phyloP scores from a whole-genome alignment of 805 yeast genomes.

The Metschnikowia amazonensis region DNA sequence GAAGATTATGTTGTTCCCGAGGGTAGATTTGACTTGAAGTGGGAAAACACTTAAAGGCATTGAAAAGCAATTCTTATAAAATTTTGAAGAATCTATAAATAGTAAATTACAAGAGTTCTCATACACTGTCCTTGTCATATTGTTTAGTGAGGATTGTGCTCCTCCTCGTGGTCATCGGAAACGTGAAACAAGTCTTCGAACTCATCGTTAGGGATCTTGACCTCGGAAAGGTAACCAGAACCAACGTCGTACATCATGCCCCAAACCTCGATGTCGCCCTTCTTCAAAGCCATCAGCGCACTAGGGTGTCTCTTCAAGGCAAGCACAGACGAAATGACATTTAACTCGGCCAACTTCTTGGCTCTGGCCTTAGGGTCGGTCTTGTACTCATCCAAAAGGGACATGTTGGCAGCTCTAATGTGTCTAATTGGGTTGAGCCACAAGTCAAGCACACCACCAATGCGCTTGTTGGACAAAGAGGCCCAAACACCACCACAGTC shows the following conservation, averaged over 20 bases:
- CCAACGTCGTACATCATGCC: slow-evolving; percentile 22
- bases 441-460: slow-evolving; percentile 22
- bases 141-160: slow-evolving; percentile 21
- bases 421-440: slow-evolving; percentile 22
- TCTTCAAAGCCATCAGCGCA: slow-evolving; percentile 19
- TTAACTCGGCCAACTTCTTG: slow-evolving; percentile 21
- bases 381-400: slow-evolving; percentile 16
- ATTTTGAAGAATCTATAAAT: not conserved
- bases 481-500: slow-evolving; percentile 24
- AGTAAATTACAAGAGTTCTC: not conserved
- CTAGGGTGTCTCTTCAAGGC: slow-evolving; percentile 22
- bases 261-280: slow-evolving; percentile 22
- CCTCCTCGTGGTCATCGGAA: slow-evolving; percentile 28
- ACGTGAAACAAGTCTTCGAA: slow-evolving; percentile 41
- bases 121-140: not conserved
- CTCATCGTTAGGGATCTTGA: slow-evolving; percentile 36
- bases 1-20: slow-evolving; percentile 62
- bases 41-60: slow-evolving; percentile 41
- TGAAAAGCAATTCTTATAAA: not conserved
- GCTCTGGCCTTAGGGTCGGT: slow-evolving; percentile 18
- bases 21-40: slow-evolving; percentile 68
- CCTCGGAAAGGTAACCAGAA: slow-evolving; percentile 20
- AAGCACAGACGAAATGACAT: slow-evolving; percentile 18
- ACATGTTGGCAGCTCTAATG: slow-evolving; percentile 19
- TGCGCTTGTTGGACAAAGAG: slow-evolving; percentile 19